phyloP scores from a whole-genome alignment of 371 early-diverging fungal genomes.

The Rhizopus microsporus region DNA sequence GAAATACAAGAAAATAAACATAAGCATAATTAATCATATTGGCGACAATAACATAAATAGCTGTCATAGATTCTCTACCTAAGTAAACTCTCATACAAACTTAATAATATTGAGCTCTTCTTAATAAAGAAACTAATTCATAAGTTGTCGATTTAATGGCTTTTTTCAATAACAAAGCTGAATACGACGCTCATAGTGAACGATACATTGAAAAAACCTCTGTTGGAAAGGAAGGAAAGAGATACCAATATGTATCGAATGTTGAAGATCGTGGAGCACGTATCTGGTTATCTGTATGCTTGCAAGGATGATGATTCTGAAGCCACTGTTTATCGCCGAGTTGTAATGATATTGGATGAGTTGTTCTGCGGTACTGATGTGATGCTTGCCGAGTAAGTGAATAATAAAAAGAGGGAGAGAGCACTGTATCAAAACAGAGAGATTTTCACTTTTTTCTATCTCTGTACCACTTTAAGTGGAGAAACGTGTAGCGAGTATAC shows the following conservation, averaged over 20 bases:
- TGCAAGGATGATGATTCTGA: slow-evolving; percentile 12
- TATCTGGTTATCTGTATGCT: slow-evolving; percentile 10
- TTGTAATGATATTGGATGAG: slow-evolving; percentile 6
- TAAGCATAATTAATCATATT: no score
- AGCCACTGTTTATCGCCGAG: neutral
- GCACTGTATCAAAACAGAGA: neutral
- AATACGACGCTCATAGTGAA: no score
- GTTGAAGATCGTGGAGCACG: slow-evolving; percentile 3
- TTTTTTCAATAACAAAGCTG: no score
- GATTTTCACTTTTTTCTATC: neutral
- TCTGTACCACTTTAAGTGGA: neutral
- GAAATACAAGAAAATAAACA: no score
- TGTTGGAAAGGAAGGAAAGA: no score
- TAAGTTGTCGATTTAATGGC: no score
- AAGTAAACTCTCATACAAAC: no score
- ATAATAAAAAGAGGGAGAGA: neutral
- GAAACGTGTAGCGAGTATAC: slow-evolving; percentile 6
- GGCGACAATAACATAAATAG: no score
- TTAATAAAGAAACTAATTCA: no score
- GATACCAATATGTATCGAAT: neutral
- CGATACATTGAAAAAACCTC: no score
- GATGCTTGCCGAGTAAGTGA: slow-evolving; percentile 7
- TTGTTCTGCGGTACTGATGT: slow-evolving; percentile 5
- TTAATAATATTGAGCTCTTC: no score
- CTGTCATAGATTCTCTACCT: no score